phyloP scores from a whole-genome alignment of 352 stramenopile species.

The Nothophytophthora sp. region DNA sequence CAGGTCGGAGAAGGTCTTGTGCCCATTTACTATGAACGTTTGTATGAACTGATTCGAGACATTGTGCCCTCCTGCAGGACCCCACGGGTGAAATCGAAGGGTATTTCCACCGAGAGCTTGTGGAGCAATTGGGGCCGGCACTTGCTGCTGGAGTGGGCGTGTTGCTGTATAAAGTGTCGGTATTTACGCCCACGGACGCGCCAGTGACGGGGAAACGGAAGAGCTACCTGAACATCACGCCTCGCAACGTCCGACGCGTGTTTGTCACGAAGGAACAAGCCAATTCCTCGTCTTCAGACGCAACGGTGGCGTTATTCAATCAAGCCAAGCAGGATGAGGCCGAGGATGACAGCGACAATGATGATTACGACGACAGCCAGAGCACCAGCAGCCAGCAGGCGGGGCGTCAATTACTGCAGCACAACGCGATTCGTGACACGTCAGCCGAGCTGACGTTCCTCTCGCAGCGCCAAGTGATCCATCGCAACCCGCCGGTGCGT shows the following conservation, averaged over 20 bases:
- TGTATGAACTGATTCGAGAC: too few relatives aligned
- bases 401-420: slow-evolving; percentile 35
- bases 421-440: slow-evolving; percentile 50
- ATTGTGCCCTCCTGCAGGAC: too few relatives aligned
- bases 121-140: slow-evolving; percentile 66
- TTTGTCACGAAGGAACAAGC: slow-evolving; percentile 40
- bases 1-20: slow-evolving; percentile 37
- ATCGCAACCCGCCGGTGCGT: slow-evolving; percentile 64
- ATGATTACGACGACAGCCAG: slow-evolving; percentile 28
- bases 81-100: slow-evolving; percentile 75
- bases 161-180: slow-evolving; percentile 68
- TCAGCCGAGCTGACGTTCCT: slow-evolving; percentile 77
- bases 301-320: slow-evolving; percentile 57
- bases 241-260: slow-evolving; percentile 60
- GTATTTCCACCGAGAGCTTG: slow-evolving; percentile 82
- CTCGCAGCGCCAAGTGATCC: slow-evolving; percentile 78
- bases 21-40: too few relatives aligned
- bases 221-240: slow-evolving; percentile 75
- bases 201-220: slow-evolving; percentile 44
- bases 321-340: slow-evolving; percentile 35
- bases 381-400: slow-evolving; percentile 22
- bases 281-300: slow-evolving; percentile 20
- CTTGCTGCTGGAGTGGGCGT: slow-evolving; percentile 50
- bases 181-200: slow-evolving; percentile 61
- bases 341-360: slow-evolving; percentile 34